Conservation (phyloP, 2,329 filamentous ascomycete genomes). For the Botrytis aclada region DNA sequence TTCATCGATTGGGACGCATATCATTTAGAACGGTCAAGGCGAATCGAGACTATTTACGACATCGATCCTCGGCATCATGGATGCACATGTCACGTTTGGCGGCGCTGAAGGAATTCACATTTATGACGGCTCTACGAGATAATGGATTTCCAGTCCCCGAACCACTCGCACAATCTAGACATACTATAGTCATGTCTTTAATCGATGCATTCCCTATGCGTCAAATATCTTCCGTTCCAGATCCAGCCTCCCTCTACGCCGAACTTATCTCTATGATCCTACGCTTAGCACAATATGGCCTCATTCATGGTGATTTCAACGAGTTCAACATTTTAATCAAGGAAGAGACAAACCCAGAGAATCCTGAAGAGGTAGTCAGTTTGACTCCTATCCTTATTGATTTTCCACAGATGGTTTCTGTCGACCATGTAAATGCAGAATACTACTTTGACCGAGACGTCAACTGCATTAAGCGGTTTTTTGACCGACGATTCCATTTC, state of each 20-base stretch:
- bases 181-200: constrained; percentile 94
- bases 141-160: constrained; percentile 89
- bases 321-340: constrained; percentile 98
- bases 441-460: constrained; percentile 98
- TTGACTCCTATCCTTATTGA: constrained; percentile 87
- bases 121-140: constrained; percentile 81
- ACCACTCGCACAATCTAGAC: constrained; percentile 83
- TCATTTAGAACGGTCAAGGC: constrained; percentile 95
- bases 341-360: constrained; percentile 52
- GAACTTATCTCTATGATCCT: constrained; percentile 87
- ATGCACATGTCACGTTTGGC: constrained; percentile 96
- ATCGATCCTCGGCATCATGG: constrained; percentile 79
- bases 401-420: constrained; percentile 97
- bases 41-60: constrained; percentile 91
- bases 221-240: constrained; percentile 78
- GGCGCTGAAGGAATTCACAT: constrained; percentile 89
- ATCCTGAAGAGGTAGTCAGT: constrained; percentile 46
- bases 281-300: constrained; percentile 74
- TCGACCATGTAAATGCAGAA: constrained; percentile 88
- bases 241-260: constrained; percentile 84
- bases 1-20: constrained; percentile 91
- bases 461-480: constrained; percentile 92
- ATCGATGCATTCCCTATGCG: constrained; percentile 90
- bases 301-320: constrained; percentile 98
- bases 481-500: constrained; percentile 85